Conservation (phyloP, 2,329 filamentous ascomycete species). For the Aspergillus alliaceus region DNA sequence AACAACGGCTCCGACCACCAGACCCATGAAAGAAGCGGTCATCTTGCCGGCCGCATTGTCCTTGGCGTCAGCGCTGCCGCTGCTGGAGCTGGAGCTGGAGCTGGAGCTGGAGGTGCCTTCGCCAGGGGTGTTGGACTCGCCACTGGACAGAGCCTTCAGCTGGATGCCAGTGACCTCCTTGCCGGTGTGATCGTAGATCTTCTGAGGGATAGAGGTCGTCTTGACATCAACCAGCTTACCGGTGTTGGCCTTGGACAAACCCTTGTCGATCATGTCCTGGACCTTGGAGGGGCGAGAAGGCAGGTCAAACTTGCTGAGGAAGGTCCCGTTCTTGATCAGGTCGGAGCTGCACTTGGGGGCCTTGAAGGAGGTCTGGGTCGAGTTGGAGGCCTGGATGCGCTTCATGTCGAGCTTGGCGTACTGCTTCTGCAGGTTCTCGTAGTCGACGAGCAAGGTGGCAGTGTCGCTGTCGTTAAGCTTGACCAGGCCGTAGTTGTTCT, state of each 20-base stretch:
- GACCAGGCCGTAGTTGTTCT: constrained; percentile 58
- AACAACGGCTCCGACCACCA: constrained; percentile 28
- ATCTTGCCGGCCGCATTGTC: constrained; percentile 21
- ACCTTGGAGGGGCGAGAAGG: constrained; percentile 68
- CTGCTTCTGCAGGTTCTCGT: constrained; percentile 71
- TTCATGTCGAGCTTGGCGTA: constrained; percentile 73
- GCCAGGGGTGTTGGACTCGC: constrained; percentile 58
- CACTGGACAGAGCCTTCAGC: constrained; percentile 54
- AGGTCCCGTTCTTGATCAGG: constrained; percentile 66
- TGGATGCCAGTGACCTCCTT: constrained; percentile 62
- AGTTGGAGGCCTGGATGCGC: constrained; percentile 63
- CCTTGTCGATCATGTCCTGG: constrained; percentile 71
- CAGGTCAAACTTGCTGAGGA: constrained; percentile 77
- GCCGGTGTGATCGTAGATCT: constrained; percentile 59
- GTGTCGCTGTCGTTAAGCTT: constrained; percentile 59
- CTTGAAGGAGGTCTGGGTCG: constrained; percentile 53
- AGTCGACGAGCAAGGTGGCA: constrained; percentile 63
- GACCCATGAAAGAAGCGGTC: constrained; percentile 23
- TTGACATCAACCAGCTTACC: constrained; percentile 65
- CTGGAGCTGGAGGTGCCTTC: constrained; percentile 35
- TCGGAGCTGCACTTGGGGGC: constrained; percentile 64
- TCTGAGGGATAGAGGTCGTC: constrained; percentile 55
- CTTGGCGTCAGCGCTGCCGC: constrained; percentile 5
- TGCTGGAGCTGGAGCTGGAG: constrained; percentile 14
- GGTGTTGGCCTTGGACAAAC: constrained; percentile 63